phyloP scores from a whole-genome alignment of 2,329 filamentous ascomycete species.

The Epichloe amarillans region DNA sequence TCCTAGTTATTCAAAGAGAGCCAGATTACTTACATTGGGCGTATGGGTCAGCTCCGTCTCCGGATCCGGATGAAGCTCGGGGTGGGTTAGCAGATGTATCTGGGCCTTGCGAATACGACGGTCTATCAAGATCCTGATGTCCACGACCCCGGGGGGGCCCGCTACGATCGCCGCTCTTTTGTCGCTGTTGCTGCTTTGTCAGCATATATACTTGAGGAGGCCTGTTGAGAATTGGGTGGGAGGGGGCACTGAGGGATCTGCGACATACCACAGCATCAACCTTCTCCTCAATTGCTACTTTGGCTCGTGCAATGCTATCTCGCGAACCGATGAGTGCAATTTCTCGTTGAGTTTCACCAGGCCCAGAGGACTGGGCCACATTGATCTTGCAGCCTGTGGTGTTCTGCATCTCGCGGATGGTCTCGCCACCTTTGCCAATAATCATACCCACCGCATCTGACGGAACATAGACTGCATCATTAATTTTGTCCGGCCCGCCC shows the following conservation, averaged over 20 bases:
- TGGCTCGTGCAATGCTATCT: constrained; percentile 68
- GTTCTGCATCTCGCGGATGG: constrained; percentile 87
- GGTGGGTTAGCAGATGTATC: constrained; percentile 28
- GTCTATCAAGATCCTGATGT: constrained; percentile 41
- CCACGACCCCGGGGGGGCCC: constrained; percentile 28
- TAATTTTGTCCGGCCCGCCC: constrained; percentile 50
- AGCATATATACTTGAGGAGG: background rate
- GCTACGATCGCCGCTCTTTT: constrained; percentile 37
- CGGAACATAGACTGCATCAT: constrained; percentile 72
- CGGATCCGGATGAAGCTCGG: constrained; percentile 32
- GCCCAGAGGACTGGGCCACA: constrained; percentile 67
- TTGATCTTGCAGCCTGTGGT: constrained; percentile 89
- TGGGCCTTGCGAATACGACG: constrained; percentile 36
- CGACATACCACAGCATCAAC: constrained; percentile 71
- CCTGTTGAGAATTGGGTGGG: background rate
- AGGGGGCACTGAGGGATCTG: background rate
- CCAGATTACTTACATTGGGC: constrained; percentile 48
- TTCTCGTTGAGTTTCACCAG: constrained; percentile 67
- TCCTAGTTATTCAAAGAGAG: background rate
- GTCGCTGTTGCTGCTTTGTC: constrained; percentile 24
- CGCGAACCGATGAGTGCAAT: constrained; percentile 72
- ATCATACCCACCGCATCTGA: constrained; percentile 94
- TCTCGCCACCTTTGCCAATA: constrained; percentile 87
- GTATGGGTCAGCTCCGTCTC: constrained; percentile 53
- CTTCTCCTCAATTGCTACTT: constrained; percentile 79